Base-by-base conservation (phyloP, 805 yeast genomes). In the Yarrowia sp. region DNA sequence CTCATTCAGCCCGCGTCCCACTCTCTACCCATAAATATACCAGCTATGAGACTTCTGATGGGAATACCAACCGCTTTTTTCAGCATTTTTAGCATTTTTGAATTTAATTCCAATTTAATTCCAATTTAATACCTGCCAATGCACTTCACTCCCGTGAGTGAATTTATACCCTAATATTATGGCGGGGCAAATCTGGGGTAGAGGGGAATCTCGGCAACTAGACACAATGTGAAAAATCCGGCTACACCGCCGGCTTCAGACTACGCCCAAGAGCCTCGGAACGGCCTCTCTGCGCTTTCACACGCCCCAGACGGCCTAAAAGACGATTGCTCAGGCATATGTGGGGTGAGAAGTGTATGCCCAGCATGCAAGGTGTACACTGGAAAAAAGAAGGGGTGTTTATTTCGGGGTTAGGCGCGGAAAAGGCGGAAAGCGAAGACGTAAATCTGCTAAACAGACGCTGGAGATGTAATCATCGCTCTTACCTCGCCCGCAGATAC, bases 181-280 rank as follows among this genome's bases (percentile, higher is more conserved):
- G 25, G 42, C 42, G 42, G 42, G 42, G 42, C 42, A 38, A 36
- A 38, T 14, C 42, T 38, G 42, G 42, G 42, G 42, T 38, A 38
- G 27, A 2, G 16, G 4, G 14, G 5, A 3, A 21, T 6, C 16
- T 38, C 25, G 25, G 16, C 14, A 10, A 21, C 6, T 21, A 21
- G 1, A 21, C 10, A 12, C 6, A 6, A 5, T 21, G 21, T 19
- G 9, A 16, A 13, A n/a, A 38, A 38, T 38, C 42, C 12, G 42
- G 21, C n/a, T 13, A 6, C 1, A 6, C n/a, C n/a, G n/a, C n/a
- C n/a, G n/a, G n/a, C n/a, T n/a, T n/a, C n/a, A n/a, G n/a, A n/a
- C n/a, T n/a, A n/a, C n/a, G n/a, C n/a, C n/a, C n/a, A n/a, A n/a
- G n/a, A n/a, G n/a, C n/a, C n/a, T n/a, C n/a, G n/a, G n/a, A n/a